Evolutionary conservation across 2,329 filamentous ascomycete genomes (phyloP).

Genomic region (Trichoderma cornu-damae): DNA sequence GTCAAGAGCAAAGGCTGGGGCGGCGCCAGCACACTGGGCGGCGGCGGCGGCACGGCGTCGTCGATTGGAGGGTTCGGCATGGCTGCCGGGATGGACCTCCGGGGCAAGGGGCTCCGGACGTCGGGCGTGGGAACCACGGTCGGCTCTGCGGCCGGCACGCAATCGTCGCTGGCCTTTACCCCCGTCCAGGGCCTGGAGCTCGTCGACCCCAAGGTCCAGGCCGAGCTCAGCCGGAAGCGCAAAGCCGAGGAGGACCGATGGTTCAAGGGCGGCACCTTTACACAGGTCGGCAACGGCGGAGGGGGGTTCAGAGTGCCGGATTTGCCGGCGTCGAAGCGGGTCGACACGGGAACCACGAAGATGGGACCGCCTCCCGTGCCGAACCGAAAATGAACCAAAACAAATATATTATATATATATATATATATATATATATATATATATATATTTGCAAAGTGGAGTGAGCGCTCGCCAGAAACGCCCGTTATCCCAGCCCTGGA

Average conservation of each 20-base stretch:
- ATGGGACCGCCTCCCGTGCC: slow-evolving; percentile 35
- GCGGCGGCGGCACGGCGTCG: slow-evolving; percentile 67
- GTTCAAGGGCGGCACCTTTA: slow-evolving; percentile 98
- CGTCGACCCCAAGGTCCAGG: slow-evolving; percentile 85
- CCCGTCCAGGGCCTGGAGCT: slow-evolving; percentile 92
- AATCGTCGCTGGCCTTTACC: slow-evolving; percentile 86
- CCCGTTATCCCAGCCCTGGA: too few species aligned
- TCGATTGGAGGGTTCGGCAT: slow-evolving; percentile 75
- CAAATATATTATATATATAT: too few species aligned
- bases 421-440: too few species aligned
- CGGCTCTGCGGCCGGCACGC: slow-evolving; percentile 60
- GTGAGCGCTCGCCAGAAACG: too few species aligned
- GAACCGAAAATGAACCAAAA: slow-evolving; percentile 24
- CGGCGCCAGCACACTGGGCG: slow-evolving; percentile 57
- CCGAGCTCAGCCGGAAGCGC: slow-evolving; percentile 81
- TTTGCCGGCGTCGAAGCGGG: slow-evolving; percentile 68
- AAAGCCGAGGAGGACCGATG: slow-evolving; percentile 93
- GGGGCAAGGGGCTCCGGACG: slow-evolving; percentile 71
- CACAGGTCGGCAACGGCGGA: slow-evolving; percentile 62
- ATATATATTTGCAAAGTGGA: too few species aligned
- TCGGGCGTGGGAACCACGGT: slow-evolving; percentile 74
- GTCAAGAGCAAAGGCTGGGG: slow-evolving; percentile 98
- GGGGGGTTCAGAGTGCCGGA: slow-evolving; percentile 79
- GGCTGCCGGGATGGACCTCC: slow-evolving; percentile 61
- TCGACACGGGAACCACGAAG: slow-evolving; percentile 37